These are phyloP conservation scores for Gymnopus androsaceus DNA, from an alignment of 1,284 basidiomycete species.

Conservation along the genomic window DNA sequence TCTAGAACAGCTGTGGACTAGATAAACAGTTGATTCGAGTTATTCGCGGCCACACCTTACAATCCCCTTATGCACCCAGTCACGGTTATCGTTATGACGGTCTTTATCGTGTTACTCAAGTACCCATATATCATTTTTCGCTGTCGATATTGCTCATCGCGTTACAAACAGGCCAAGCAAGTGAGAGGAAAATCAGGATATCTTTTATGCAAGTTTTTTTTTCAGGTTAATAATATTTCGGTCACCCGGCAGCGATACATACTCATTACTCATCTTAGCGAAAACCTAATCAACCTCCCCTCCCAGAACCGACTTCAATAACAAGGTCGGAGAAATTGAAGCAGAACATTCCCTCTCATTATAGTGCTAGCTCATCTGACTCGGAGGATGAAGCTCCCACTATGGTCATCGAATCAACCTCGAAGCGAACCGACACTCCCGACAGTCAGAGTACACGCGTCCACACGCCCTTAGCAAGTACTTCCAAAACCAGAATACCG, in stretches of 20 bases:
- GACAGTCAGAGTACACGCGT: background rate
- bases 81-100: slow-evolving; percentile 24
- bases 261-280: background rate
- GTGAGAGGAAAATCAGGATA: slow-evolving; percentile 2
- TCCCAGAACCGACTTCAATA: background rate
- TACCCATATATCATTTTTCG: background rate
- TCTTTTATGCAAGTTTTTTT: background rate
- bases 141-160: background rate
- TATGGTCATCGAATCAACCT: background rate
- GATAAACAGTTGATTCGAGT: slow-evolving; percentile 28
- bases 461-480: background rate
- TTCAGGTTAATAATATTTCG: background rate
- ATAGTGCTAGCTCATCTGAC: no score
- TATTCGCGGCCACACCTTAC: slow-evolving; percentile 27
- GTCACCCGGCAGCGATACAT: no score
- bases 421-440: background rate
- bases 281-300: background rate
- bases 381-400: background rate
- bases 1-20: slow-evolving; percentile 10
- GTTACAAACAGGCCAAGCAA: background rate
- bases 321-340: background rate
- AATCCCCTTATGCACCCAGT: slow-evolving; percentile 28
- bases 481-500: background rate
- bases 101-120: background rate
- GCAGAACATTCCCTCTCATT: background rate